These are phyloP conservation scores for Phyllosticta paracitricarpa DNA, from an alignment of 2,329 filamentous ascomycete species.

Conservation along the genomic window DNA sequence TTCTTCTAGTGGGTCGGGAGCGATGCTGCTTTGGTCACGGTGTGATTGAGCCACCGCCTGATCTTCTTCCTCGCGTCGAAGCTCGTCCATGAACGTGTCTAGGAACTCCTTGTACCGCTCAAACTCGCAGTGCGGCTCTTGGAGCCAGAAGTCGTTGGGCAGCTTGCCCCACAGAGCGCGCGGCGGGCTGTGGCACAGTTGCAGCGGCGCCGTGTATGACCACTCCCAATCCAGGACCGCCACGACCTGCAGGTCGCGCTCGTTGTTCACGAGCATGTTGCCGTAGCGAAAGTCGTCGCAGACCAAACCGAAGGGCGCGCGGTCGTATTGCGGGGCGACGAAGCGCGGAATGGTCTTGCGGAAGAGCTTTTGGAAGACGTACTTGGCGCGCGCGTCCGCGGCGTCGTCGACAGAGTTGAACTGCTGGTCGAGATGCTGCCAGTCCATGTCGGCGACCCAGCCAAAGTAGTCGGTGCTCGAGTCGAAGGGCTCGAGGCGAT, in stretches of 20 bases:
- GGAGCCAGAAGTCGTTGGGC: constrained; percentile 1
- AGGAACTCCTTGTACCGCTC: constrained; percentile 5
- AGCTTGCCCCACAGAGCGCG: constrained; percentile 9
- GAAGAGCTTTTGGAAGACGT: constrained; percentile 15
- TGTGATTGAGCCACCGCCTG: background rate
- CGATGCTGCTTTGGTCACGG: background rate
- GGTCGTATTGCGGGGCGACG: constrained; percentile 8
- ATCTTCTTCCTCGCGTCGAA: background rate
- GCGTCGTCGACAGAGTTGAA: constrained; percentile 16
- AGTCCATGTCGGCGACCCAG: constrained; percentile 15
- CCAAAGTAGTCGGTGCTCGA: constrained; percentile 15
- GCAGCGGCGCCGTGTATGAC: constrained; percentile 15
- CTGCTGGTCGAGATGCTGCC: constrained; percentile 17
- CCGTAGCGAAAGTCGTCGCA: constrained; percentile 16
- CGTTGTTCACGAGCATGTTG: constrained; percentile 16
- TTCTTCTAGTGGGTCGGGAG: background rate
- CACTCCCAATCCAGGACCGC: constrained; percentile 18
- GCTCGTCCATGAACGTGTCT: constrained; percentile 10
- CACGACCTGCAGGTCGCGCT: constrained; percentile 14
- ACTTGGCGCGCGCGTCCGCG: constrained; percentile 18
- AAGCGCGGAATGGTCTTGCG: constrained; percentile 13
- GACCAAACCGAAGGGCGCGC: constrained; percentile 10
- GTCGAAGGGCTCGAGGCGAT: background rate
- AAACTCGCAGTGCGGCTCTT: background rate
- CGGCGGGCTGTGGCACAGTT: constrained; percentile 15